Evolutionary conservation across 441 rosid genomes (phyloP).

Genomic region (Populus hybrid): DNA sequence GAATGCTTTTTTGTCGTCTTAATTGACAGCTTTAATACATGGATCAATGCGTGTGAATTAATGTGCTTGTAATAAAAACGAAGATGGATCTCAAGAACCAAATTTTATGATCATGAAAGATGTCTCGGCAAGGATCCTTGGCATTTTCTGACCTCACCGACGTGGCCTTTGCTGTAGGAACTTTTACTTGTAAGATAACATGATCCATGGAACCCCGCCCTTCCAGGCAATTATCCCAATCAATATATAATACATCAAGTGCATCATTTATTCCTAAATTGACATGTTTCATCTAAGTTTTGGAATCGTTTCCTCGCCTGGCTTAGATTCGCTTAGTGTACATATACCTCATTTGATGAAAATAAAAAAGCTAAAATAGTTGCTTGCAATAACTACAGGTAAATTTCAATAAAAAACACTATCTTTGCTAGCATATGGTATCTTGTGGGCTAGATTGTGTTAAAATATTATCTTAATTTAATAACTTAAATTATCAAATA

Average conservation of each 20-base stretch:
- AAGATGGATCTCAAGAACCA: neutral
- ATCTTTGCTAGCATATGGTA: too few relatives aligned
- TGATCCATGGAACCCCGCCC: neutral
- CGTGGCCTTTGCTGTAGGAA: neutral
- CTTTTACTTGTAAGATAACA: neutral
- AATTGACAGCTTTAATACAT: constrained; percentile 3
- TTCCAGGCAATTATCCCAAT: neutral
- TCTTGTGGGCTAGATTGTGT: too few relatives aligned
- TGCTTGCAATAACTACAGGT: too few relatives aligned
- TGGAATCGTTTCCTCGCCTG: too few relatives aligned
- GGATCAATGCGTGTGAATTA: neutral
- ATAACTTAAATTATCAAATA: too few relatives aligned
- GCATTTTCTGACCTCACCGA: constrained; percentile 9
- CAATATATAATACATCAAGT: neutral
- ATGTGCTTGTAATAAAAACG: neutral
- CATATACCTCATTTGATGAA: too few relatives aligned
- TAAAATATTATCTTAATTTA: too few relatives aligned
- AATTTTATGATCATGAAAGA: neutral
- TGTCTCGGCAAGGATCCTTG: constrained; percentile 5
- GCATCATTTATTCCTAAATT: neutral
- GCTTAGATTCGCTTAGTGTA: too few relatives aligned
- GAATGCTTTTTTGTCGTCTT: constrained; percentile 11
- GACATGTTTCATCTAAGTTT: too few relatives aligned
- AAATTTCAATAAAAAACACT: too few relatives aligned
- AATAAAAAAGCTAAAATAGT: too few relatives aligned